A percentile compares a stretch with the other conserved stretches of the same genome.
Evolutionary conservation across 305 asterid species (phyloP).

Genomic region (Rubia balearica): DNA sequence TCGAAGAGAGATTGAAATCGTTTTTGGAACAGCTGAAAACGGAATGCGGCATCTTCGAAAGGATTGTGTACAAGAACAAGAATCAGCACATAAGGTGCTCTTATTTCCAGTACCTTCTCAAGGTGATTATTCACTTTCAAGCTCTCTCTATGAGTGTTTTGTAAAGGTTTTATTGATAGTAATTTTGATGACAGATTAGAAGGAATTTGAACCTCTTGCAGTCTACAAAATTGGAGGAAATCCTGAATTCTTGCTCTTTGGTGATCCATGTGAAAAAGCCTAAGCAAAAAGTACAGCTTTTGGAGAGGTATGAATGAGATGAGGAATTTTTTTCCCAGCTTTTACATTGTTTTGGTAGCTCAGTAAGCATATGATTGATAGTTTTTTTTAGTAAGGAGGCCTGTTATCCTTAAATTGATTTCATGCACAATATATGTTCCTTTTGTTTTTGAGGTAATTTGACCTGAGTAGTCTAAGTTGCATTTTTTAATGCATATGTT

Average conservation of each 20-base stretch:
- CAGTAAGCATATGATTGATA: not conserved
- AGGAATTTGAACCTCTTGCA: conserved; percentile 77
- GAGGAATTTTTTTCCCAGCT: not conserved
- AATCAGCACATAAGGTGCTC: conserved; percentile 76
- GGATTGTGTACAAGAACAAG: conserved; percentile 86
- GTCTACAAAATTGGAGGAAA: conserved; percentile 58
- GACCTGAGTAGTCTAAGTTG: not conserved
- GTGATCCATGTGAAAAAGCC: conserved; percentile 74
- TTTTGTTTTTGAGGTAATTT: not conserved
- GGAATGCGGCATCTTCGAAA: conserved; percentile 62
- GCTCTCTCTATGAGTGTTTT: too few species aligned
- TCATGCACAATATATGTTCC: not conserved
- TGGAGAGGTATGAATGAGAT: conserved; percentile 45
- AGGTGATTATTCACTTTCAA: conserved; percentile 30
- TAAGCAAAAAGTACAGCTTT: conserved; percentile 72
- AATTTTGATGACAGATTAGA: conserved; percentile 29
- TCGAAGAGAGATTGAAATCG: conserved; percentile 60
- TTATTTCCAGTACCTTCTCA: conserved; percentile 72
- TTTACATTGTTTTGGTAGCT: not conserved
- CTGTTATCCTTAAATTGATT: not conserved
- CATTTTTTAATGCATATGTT: not conserved
- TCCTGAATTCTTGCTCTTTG: conserved; percentile 51
- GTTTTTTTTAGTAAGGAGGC: not conserved
- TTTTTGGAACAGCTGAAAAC: conserved; percentile 55
- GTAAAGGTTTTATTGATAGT: too few species aligned